phyloP scores from a whole-genome alignment of 2,329 filamentous ascomycete genomes.

The Exophiala bonariae region DNA sequence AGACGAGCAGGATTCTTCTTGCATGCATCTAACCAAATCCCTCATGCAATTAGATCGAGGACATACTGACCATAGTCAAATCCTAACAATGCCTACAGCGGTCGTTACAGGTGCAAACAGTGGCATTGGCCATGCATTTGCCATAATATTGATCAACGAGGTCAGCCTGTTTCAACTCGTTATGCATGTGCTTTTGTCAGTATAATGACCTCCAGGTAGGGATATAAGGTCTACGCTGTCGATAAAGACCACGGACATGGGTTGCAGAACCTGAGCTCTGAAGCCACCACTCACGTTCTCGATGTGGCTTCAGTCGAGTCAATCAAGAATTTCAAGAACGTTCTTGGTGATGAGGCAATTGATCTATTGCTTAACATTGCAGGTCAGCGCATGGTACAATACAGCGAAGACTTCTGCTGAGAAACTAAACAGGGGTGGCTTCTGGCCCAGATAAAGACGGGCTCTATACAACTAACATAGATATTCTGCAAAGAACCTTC shows the following conservation, averaged over 20 bases:
- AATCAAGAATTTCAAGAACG: conserved; percentile 23
- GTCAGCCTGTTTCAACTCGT: conserved; percentile 16
- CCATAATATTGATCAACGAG: conserved; percentile 24
- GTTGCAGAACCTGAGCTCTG: conserved; percentile 13
- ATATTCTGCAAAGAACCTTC: conserved; percentile 36
- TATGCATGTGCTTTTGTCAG: background rate
- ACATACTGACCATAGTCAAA: too few relatives aligned
- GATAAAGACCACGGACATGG: conserved; percentile 21
- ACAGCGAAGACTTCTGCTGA: background rate
- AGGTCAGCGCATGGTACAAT: conserved; percentile 8
- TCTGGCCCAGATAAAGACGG: conserved; percentile 34
- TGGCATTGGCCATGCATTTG: conserved; percentile 42
- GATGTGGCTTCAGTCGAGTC: conserved; percentile 24
- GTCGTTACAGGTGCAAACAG: conserved; percentile 44
- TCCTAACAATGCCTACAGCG: conserved; percentile 39
- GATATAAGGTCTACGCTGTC: conserved; percentile 27
- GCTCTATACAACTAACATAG: conserved; percentile 29
- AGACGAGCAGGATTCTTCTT: too few relatives aligned
- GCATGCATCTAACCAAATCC: background rate
- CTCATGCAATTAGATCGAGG: too few relatives aligned
- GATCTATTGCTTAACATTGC: conserved; percentile 28
- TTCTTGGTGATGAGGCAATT: conserved; percentile 15
- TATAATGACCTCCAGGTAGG: conserved; percentile 22
- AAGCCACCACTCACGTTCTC: conserved; percentile 14
- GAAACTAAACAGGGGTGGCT: conserved; percentile 33